phyloP scores from a whole-genome alignment of 2,329 filamentous ascomycete species.

The Ophiostoma fasciatum region DNA sequence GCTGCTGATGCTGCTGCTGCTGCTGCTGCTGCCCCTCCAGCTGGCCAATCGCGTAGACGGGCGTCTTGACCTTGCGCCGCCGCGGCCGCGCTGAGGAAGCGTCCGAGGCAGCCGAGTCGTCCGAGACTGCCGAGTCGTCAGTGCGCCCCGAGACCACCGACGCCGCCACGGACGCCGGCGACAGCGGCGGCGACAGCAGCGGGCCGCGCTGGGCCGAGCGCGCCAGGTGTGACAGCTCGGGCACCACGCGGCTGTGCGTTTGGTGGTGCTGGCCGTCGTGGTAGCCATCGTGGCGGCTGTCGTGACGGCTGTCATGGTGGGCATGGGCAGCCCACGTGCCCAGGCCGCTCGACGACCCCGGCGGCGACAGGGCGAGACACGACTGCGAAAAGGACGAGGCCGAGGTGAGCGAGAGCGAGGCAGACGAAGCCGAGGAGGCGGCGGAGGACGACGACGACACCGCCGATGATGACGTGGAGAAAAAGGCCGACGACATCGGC shows the following conservation, averaged over 20 bases:
- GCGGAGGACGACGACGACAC: too few relatives aligned
- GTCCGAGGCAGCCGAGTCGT: constrained; percentile 14
- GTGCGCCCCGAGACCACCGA: not conserved
- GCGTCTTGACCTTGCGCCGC: constrained; percentile 36
- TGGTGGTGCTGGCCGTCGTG: not conserved
- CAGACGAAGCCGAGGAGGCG: not conserved
- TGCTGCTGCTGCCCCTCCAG: constrained; percentile 23
- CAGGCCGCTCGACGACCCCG: too few relatives aligned
- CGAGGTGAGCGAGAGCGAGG: constrained; percentile 1
- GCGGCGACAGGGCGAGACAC: not conserved
- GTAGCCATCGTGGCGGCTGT: too few relatives aligned
- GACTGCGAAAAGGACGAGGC: constrained; percentile 2
- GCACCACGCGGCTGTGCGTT: constrained; percentile 13
- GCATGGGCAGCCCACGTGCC: too few relatives aligned
- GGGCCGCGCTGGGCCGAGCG: constrained; percentile 10
- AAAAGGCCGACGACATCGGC: not conserved
- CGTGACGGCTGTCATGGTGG: too few relatives aligned
- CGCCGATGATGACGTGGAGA: not conserved
- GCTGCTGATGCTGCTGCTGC: constrained; percentile 27
- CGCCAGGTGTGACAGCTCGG: constrained; percentile 23
- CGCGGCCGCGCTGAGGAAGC: too few relatives aligned
- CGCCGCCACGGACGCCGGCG: not conserved
- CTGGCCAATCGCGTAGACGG: constrained; percentile 34
- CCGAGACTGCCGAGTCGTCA: too few relatives aligned
- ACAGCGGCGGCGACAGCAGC: constrained; percentile 11